Evolutionary conservation across 371 early-diverging fungal species (phyloP).

Genomic region (Mucor saturninus): DNA sequence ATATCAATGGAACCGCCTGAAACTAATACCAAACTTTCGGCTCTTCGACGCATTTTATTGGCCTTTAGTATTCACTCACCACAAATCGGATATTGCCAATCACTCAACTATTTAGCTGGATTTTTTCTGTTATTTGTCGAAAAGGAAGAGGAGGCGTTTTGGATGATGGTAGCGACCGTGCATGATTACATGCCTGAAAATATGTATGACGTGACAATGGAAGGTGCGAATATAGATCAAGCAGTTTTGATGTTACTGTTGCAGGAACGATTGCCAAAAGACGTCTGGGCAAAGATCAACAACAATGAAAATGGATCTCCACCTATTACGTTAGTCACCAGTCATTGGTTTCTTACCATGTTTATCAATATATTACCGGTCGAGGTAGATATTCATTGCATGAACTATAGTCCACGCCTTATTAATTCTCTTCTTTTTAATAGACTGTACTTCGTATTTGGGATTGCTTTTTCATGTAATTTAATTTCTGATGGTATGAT

Average conservation of each 20-base stretch:
- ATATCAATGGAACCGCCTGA: constrained; percentile 27
- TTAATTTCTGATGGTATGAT: background rate
- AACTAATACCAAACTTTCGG: constrained; percentile 61
- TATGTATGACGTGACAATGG: constrained; percentile 81
- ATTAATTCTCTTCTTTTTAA: background rate
- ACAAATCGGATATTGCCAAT: constrained; percentile 86
- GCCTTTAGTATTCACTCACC: constrained; percentile 72
- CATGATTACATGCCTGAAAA: constrained; percentile 77
- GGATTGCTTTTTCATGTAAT: constrained; percentile 82
- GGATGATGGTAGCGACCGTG: constrained; percentile 78
- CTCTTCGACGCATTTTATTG: constrained; percentile 72
- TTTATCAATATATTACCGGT: constrained; percentile 82
- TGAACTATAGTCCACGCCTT: background rate
- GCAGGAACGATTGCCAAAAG: constrained; percentile 57
- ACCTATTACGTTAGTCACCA: constrained; percentile 76
- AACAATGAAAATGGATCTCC: constrained; percentile 53
- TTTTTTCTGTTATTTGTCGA: constrained; percentile 76
- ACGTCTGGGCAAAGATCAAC: constrained; percentile 55
- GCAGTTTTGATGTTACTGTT: constrained; percentile 71
- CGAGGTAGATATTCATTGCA: constrained; percentile 36
- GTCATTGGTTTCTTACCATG: constrained; percentile 85
- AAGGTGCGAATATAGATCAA: constrained; percentile 80
- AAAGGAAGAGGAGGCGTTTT: constrained; percentile 82
- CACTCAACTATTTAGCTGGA: constrained; percentile 83
- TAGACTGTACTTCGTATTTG: constrained; percentile 77